Base-by-base conservation (phyloP, 148 eudicot genomes). In the Fallopia convolvulus region DNA sequence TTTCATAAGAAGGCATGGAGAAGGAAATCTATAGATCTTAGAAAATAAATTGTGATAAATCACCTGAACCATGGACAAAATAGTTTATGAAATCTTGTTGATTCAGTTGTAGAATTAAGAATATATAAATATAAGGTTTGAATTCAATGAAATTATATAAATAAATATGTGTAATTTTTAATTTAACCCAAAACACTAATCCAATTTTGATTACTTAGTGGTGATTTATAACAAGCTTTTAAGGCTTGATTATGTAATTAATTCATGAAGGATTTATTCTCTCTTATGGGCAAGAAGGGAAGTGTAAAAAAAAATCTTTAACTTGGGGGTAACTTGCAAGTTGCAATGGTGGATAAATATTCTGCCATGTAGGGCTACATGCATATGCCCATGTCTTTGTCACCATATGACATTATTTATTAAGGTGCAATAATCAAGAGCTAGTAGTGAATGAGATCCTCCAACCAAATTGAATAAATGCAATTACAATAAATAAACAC, bases 301-400 rank as follows among this genome's bases (percentile, higher is more conserved):
- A 12, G 8, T 6, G 14, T 14, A 50, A 50, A 14, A 50, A 50
- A 50, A 4, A 50, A 15, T 50, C 55, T 50, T 5, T 50, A 50
- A 50, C 18, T 55, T 55, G 23, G 30, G 30, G 30, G 30, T 26
- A 53, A 53, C 18, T 55, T 55, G 60, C 60, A 53, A 53, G 5
- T 55, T 55, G 60, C 60, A 55, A 55, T 55, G 60, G 60, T 18
- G 60, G 60, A n/a, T 55, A 55, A 55, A 1, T 55, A n/a, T 5
- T 55, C 7, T 55, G 66, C 66, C 8, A 23, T 8, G 68, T 58
- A 23, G 71, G 71, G 71, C 32, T 65, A 14, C 33, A 2, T 32
- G 41, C 71, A 65, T 65, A 65, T 65, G 71, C 71, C 33, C 7
- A 65, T 65, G 71, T 65, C 71, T 42, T 65, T 65, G 71, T 65